A percentile compares a stretch with the other conserved stretches of the same genome.
phyloP scores from a whole-genome alignment of 768 basidiomycete species.

The Erythrobasidium yunnanense region DNA sequence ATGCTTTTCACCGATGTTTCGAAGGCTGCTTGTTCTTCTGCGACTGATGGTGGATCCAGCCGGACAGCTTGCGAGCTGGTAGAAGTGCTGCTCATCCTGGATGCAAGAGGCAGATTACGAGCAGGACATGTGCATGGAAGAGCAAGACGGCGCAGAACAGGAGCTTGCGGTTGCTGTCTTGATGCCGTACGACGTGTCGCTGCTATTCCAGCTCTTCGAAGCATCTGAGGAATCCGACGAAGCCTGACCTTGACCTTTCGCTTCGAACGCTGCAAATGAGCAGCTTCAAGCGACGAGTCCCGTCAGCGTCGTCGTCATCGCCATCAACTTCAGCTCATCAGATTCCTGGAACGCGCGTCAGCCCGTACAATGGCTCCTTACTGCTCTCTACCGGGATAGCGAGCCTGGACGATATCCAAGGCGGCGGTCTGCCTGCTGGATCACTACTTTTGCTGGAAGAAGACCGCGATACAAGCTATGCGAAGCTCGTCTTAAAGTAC shows the following conservation, averaged over 20 bases:
- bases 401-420: slow-evolving; percentile 87
- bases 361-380: slow-evolving; percentile 39
- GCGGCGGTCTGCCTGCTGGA: slow-evolving; percentile 77
- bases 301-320: too few species aligned
- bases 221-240: background rate
- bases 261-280: too few species aligned
- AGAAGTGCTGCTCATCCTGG: background rate
- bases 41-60: slow-evolving; percentile 33
- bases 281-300: slow-evolving; percentile 14
- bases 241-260: too few species aligned
- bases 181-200: too few species aligned
- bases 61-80: slow-evolving; percentile 17
- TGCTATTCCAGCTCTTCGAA: too few species aligned
- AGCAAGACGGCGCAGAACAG: too few species aligned
- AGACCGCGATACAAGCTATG: slow-evolving; percentile 75
- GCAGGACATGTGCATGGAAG: too few species aligned
- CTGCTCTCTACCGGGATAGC: slow-evolving; percentile 70
- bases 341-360: slow-evolving; percentile 40
- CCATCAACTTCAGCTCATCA: slow-evolving; percentile 29
- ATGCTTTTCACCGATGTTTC: slow-evolving; percentile 45
- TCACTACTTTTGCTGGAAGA: slow-evolving; percentile 66
- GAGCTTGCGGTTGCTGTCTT: too few species aligned
- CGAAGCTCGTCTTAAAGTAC: slow-evolving; percentile 72
- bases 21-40: slow-evolving; percentile 35
- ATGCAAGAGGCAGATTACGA: too few species aligned